Evolutionary conservation across 2,329 filamentous ascomycete genomes (phyloP).

Genomic region (Paecilomyces sp.): DNA sequence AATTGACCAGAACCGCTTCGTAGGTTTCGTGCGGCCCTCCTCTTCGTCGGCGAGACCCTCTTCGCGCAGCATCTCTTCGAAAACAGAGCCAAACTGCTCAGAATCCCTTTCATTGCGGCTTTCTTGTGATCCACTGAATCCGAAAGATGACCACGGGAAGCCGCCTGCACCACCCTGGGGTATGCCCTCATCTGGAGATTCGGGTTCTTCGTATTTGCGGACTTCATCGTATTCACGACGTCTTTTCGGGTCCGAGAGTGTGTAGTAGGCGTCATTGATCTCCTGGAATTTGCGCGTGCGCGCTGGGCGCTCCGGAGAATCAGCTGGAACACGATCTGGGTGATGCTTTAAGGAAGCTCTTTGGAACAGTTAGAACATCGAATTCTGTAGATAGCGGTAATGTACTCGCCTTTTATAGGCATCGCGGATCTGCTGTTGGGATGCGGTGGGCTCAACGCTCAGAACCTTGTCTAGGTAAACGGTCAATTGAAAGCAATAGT

Average conservation of each 20-base stretch:
- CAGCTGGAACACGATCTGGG: constrained; percentile 77
- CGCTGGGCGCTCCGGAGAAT: constrained; percentile 72
- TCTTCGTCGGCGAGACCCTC: constrained; percentile 69
- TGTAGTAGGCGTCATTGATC: constrained; percentile 90
- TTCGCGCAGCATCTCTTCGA: constrained; percentile 86
- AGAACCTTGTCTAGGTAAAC: constrained; percentile 59
- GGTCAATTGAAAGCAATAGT: not conserved
- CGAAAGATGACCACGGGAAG: constrained; percentile 73
- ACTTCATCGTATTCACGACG: constrained; percentile 79
- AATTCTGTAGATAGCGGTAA: not conserved
- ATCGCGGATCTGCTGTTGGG: constrained; percentile 76
- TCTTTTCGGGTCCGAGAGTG: constrained; percentile 69
- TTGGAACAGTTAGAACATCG: not conserved
- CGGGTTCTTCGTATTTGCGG: constrained; percentile 43
- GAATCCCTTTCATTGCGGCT: constrained; percentile 40
- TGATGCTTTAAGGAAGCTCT: constrained; percentile 87
- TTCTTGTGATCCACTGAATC: constrained; percentile 42
- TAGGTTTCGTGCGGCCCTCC: constrained; percentile 44
- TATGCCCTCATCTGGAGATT: constrained; percentile 44
- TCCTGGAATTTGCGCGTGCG: constrained; percentile 86
- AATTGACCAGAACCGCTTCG: constrained; percentile 76
- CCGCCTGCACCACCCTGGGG: constrained; percentile 39
- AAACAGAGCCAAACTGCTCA: constrained; percentile 79
- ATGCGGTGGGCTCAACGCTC: constrained; percentile 65
- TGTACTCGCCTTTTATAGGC: constrained; percentile 77